A percentile compares a stretch with the other conserved stretches of the same genome.
These are phyloP conservation scores for Aspergillus felis DNA, from an alignment of 2,329 filamentous ascomycete genomes.

Conservation along the genomic window DNA sequence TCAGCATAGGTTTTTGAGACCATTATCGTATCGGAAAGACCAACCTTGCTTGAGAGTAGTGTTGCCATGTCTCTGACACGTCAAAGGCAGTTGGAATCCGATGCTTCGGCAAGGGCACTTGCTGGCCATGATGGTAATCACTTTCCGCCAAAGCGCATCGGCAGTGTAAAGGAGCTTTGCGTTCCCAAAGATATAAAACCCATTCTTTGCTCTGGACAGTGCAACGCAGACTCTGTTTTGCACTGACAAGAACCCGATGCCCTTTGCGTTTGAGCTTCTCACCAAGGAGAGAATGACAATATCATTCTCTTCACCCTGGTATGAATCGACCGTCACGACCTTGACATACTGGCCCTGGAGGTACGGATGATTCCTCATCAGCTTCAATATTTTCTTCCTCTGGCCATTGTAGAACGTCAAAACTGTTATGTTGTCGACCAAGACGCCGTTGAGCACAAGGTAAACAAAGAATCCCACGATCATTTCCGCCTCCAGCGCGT, in stretches of 20 bases:
- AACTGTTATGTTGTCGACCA: slow-evolving; percentile 64
- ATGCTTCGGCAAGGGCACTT: slow-evolving; percentile 27
- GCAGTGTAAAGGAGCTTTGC: slow-evolving; percentile 48
- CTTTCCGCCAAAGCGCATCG: slow-evolving; percentile 50
- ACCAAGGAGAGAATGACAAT: slow-evolving; percentile 77
- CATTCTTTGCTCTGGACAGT: slow-evolving; percentile 67
- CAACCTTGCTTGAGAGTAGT: slow-evolving; percentile 49
- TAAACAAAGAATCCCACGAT: slow-evolving; percentile 69
- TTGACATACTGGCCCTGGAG: slow-evolving; percentile 49
- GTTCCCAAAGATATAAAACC: slow-evolving; percentile 84
- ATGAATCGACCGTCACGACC: slow-evolving; percentile 80
- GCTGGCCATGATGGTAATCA: slow-evolving; percentile 43
- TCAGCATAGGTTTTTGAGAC: slow-evolving; percentile 3
- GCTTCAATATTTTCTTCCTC: slow-evolving; percentile 57
- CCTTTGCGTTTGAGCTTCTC: slow-evolving; percentile 56
- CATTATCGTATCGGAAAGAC: not conserved
- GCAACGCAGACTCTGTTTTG: slow-evolving; percentile 61
- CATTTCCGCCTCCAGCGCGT: slow-evolving; percentile 71
- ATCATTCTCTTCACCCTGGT: slow-evolving; percentile 88
- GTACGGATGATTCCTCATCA: slow-evolving; percentile 40
- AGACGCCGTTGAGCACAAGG: slow-evolving; percentile 64
- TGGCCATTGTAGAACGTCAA: slow-evolving; percentile 89
- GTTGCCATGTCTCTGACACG: slow-evolving; percentile 57
- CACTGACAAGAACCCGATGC: slow-evolving; percentile 71
- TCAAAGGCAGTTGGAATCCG: slow-evolving; percentile 56